Base-by-base conservation (phyloP, 306 rosid genomes). In the Prunus mongolica region DNA sequence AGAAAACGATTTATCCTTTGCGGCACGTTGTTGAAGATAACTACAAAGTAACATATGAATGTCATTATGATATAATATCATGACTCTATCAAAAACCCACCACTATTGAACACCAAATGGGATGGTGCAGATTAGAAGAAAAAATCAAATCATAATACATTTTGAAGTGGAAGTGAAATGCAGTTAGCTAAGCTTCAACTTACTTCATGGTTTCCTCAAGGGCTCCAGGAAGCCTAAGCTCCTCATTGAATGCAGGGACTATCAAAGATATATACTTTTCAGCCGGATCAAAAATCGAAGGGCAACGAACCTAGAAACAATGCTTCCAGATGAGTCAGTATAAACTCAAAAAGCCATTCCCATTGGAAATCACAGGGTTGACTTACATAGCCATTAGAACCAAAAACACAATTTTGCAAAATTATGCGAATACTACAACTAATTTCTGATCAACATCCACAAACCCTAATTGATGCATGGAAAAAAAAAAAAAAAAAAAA, bases 191-290 rank as follows among this genome's bases (percentile, higher is more conserved):
- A 44, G 38, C 64, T 73, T 60, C 61, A 66, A 86, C 96, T 83
- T 87, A 94, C 98, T 82, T 84, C 89, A 94, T 76, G 28, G 91
- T 88, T 83, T 94, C 98, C 45, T 90, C 92, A 69, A 94, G 93
- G 18, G 98, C 97, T 55, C 85, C 84, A 18, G 97, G 96, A 80
- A 94, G 97, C 79, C 98, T 89, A 51, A 78, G 87, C 82, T 94
- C 95, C 78, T 92, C 97, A 73, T 92, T 94, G 83, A 84, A 94
- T 30, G 97, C 95, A 50, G 96, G 98, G 73, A 92, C 77, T 49
- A 94, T 90, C 87, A 94, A 84, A 71, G 97, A 92, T 18, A 94
- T 78, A 85, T 90, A 94, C 84, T 94, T 94, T 55, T 91, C 87
- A 0, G 98, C 94, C 50, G 96, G 97, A 90, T 91, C 95, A 73